A percentile compares a stretch with the other conserved stretches of the same genome.
Evolutionary conservation across 23 red algal genomes (phyloP).

Genomic region (Chondrus crispus): DNA sequence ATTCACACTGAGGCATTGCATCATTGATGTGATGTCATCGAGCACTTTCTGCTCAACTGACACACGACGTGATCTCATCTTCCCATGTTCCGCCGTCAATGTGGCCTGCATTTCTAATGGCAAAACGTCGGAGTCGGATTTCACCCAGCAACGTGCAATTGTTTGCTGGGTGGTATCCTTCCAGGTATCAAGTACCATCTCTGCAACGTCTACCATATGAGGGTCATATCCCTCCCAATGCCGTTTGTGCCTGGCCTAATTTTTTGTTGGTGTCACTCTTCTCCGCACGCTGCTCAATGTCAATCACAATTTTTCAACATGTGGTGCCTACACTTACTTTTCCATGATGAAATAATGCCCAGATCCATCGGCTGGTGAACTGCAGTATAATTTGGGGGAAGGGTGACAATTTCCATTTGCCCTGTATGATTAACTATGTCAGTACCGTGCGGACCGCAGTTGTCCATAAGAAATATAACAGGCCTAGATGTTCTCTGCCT

Average conservation of each 20-base stretch:
- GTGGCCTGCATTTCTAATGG: too few relatives aligned
- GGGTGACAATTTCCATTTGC: not conserved
- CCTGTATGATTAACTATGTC: not conserved
- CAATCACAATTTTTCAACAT: not conserved
- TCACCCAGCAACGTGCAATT: not conserved
- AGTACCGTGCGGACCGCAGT: constrained; percentile 16
- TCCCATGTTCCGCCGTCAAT: too few relatives aligned
- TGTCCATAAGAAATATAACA: not conserved
- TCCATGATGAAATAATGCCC: not conserved
- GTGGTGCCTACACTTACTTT: not conserved
- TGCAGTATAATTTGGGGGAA: not conserved
- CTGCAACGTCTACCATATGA: not conserved
- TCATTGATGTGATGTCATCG: too few relatives aligned
- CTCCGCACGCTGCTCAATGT: not conserved
- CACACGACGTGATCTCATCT: too few relatives aligned
- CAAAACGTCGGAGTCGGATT: too few relatives aligned
- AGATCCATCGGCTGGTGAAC: not conserved
- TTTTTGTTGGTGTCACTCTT: not conserved
- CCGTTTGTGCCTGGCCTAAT: not conserved
- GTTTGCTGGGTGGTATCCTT: not conserved
- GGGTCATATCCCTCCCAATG: not conserved
- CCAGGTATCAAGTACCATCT: not conserved
- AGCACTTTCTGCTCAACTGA: too few relatives aligned
- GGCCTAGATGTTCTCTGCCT: not conserved
- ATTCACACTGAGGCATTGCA: too few relatives aligned